A percentile compares a stretch with the other conserved stretches of the same genome.
Evolutionary conservation across 768 basidiomycete species (phyloP).

Genomic region (Infundibulicybe gibba): DNA sequence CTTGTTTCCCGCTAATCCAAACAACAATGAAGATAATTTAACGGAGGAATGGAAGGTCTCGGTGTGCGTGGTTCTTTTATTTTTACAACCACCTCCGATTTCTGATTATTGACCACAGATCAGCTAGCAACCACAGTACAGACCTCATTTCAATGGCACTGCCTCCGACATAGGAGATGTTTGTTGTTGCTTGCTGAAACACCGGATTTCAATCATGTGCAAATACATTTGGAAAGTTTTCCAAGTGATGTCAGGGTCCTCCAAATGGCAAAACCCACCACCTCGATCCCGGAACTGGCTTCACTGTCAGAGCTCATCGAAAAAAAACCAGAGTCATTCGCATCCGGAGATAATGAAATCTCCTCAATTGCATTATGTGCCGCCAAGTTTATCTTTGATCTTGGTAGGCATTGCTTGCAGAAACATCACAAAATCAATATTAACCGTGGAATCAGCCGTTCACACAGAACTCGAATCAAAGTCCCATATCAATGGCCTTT

Average conservation of each 20-base stretch:
- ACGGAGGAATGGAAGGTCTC: no score
- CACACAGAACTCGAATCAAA: conserved; percentile 63
- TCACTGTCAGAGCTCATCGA: conserved; percentile 54
- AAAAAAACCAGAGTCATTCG: conserved; percentile 49
- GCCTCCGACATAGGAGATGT: no score
- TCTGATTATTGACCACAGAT: no score
- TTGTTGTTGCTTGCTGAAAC: background rate
- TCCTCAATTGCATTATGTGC: conserved; percentile 58
- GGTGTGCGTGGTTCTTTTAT: no score
- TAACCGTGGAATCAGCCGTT: conserved; percentile 43
- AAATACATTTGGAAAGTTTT: conserved; percentile 1
- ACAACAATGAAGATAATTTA: no score
- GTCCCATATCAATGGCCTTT: conserved; percentile 58
- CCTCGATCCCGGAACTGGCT: conserved; percentile 32
- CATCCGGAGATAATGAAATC: conserved; percentile 50
- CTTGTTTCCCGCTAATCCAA: no score
- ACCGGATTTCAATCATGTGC: background rate
- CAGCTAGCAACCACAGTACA: no score
- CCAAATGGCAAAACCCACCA: background rate
- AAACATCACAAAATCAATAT: conserved; percentile 7
- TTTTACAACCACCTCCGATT: no score
- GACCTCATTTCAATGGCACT: no score
- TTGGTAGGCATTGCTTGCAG: conserved; percentile 43
- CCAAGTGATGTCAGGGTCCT: background rate
- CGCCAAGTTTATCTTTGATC: conserved; percentile 73